phyloP scores from a whole-genome alignment of 2,329 filamentous ascomycete species.

The Alternaria ethzedia region DNA sequence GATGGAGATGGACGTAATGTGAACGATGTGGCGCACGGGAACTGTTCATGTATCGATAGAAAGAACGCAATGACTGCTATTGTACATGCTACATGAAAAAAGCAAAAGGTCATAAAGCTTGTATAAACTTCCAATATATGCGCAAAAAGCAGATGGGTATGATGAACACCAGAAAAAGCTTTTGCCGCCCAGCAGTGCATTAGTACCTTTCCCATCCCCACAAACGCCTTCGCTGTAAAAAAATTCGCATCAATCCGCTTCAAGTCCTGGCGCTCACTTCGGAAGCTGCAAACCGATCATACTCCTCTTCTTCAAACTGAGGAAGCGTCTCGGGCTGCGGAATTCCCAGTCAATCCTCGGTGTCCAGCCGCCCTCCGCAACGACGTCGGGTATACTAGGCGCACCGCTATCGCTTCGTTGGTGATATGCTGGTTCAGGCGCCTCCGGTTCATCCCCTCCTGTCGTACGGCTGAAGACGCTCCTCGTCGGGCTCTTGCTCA shows the following conservation, averaged over 20 bases:
- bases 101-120: neutral
- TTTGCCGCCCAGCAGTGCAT: slow-evolving; percentile 4
- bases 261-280: neutral
- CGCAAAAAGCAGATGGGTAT: neutral
- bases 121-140: neutral
- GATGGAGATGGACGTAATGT: neutral
- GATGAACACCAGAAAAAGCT: neutral
- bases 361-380: slow-evolving; percentile 24
- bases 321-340: slow-evolving; percentile 22
- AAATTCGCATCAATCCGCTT: neutral
- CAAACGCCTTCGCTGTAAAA: neutral
- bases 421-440: slow-evolving; percentile 2
- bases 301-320: slow-evolving; percentile 27
- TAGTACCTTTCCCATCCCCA: neutral
- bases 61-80: neutral
- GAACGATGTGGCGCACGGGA: neutral
- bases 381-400: slow-evolving; percentile 26
- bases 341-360: slow-evolving; percentile 29
- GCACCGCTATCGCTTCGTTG: slow-evolving; percentile 15
- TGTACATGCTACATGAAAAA: neutral
- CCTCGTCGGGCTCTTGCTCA: neutral
- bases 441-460: neutral
- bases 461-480: slow-evolving; percentile 8
- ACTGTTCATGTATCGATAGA: neutral
- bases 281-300: slow-evolving; percentile 9